phyloP scores from a whole-genome alignment of 2,329 filamentous ascomycete species.

The Diaporthe sp. region DNA sequence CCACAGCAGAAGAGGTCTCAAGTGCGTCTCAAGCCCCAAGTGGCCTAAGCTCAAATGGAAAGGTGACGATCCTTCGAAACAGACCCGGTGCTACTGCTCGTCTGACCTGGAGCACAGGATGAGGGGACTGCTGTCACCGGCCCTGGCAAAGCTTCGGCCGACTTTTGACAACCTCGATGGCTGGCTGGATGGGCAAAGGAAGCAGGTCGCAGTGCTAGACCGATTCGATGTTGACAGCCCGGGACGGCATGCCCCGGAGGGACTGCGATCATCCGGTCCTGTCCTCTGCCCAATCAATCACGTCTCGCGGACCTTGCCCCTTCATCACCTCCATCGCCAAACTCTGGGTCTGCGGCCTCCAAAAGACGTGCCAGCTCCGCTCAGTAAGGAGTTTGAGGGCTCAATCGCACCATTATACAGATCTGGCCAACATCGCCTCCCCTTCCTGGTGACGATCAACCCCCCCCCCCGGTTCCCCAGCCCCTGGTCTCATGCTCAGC shows the following conservation, averaged over 20 bases:
- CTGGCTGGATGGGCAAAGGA: neutral
- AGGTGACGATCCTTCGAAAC: conserved; percentile 27
- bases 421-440: neutral
- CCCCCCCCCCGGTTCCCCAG: neutral
- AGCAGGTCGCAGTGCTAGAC: conserved; percentile 8
- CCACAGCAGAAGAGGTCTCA: conserved; percentile 31
- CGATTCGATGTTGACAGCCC: conserved; percentile 11
- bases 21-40: conserved; percentile 29
- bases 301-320: neutral
- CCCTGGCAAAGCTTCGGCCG: conserved; percentile 8
- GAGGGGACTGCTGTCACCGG: neutral
- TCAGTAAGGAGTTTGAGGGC: neutral
- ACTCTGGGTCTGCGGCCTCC: conserved; percentile 13
- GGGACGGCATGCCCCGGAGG: neutral
- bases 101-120: neutral
- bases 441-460: neutral
- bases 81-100: conserved; percentile 11
- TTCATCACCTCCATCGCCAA: neutral
- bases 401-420: neutral
- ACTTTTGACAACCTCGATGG: conserved; percentile 12
- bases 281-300: neutral
- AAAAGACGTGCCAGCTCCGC: neutral
- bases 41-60: conserved; percentile 28
- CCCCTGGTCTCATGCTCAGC: conserved; percentile 1
- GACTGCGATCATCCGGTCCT: neutral